Evolutionary conservation across 2,329 filamentous ascomycete species (phyloP).

Genomic region (Cryphonectria parasitica): DNA sequence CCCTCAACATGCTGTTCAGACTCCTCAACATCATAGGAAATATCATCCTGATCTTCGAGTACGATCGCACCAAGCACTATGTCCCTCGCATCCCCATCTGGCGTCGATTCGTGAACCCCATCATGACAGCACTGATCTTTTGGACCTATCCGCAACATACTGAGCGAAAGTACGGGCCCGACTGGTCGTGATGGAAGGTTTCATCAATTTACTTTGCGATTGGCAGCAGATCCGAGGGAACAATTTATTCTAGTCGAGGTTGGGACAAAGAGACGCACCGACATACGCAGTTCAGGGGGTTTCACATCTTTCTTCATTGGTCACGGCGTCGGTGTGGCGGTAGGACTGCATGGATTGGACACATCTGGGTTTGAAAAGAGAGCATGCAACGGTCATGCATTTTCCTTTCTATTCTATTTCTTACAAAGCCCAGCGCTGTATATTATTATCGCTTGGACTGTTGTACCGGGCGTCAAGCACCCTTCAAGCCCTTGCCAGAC

Average conservation of each 20-base stretch:
- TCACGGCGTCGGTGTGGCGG: background rate
- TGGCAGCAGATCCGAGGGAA: background rate
- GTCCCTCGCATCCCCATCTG: constrained; percentile 36
- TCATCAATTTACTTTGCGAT: background rate
- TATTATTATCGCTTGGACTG: background rate
- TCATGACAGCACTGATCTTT: constrained; percentile 41
- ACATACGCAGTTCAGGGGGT: background rate
- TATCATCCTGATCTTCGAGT: constrained; percentile 42
- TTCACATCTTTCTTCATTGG: background rate
- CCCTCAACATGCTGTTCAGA: constrained; percentile 40
- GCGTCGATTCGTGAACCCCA: constrained; percentile 35
- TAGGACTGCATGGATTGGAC: background rate
- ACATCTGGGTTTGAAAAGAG: background rate
- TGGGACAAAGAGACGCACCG: background rate
- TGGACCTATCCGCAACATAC: constrained; percentile 48
- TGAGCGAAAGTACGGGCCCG: constrained; percentile 43
- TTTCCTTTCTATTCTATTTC: background rate
- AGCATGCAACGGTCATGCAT: background rate
- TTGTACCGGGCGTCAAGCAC: background rate
- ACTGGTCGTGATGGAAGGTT: constrained; percentile 18
- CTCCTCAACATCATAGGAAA: constrained; percentile 46
- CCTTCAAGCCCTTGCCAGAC: background rate
- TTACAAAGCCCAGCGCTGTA: background rate
- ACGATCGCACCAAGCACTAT: constrained; percentile 44
- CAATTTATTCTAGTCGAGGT: background rate